Evolutionary conservation across 1,284 basidiomycete species (phyloP).

Genomic region (Vanrija humicola): DNA sequence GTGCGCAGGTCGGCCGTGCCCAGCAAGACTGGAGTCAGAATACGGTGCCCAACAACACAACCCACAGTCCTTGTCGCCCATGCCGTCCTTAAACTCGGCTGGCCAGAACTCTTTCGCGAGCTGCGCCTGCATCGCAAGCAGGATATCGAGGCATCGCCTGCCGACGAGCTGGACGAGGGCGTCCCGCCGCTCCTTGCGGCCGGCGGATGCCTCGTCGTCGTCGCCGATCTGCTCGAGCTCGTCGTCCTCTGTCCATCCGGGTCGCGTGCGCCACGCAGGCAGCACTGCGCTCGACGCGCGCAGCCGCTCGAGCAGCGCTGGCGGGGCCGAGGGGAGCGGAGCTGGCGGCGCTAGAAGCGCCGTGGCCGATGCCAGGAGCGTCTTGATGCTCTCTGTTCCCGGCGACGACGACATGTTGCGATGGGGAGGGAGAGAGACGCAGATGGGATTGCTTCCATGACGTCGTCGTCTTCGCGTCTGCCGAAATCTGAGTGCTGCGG

Average conservation of each 20-base stretch:
- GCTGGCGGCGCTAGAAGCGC: constrained; percentile 31
- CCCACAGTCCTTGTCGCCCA: constrained; percentile 30
- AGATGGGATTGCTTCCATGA: too few species aligned
- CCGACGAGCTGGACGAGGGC: constrained; percentile 9
- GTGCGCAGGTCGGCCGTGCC: constrained; percentile 37
- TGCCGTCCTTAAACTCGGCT: constrained; percentile 15
- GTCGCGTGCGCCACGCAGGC: constrained; percentile 2
- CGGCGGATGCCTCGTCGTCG: background rate
- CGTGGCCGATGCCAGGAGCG: constrained; percentile 23
- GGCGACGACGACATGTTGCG: too few species aligned
- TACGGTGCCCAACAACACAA: background rate
- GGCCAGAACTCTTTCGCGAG: constrained; percentile 38
- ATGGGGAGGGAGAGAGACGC: too few species aligned
- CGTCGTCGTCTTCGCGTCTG: too few species aligned
- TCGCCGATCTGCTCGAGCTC: constrained; percentile 12
- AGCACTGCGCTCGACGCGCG: constrained; percentile 17
- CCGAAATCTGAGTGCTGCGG: too few species aligned
- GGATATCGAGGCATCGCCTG: constrained; percentile 28
- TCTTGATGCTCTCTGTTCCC: constrained; percentile 4
- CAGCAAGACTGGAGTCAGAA: constrained; percentile 26
- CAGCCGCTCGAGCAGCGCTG: constrained; percentile 21
- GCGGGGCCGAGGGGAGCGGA: constrained; percentile 29
- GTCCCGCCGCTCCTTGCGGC: constrained; percentile 3
- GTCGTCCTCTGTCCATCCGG: constrained; percentile 6
- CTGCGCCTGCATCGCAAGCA: constrained; percentile 24